Conservation (phyloP, 768 basidiomycete genomes). For the Boletus huronensis region DNA sequence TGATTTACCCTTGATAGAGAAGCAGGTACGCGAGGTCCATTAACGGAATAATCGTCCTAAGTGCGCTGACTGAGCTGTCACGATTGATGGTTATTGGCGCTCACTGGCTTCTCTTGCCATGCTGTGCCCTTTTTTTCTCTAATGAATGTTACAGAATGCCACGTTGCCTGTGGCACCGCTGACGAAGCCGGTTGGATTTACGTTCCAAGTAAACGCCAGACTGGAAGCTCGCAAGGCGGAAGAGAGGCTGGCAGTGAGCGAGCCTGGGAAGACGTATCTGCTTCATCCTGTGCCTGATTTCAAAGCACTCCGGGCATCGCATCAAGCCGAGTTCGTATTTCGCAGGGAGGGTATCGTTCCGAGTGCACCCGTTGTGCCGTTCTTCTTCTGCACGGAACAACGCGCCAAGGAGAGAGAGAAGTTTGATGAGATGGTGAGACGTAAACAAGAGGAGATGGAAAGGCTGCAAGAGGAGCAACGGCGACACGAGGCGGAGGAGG, state of each 20-base stretch:
- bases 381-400: conserved; percentile 49
- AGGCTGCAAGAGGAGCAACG: conserved; percentile 44
- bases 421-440: conserved; percentile 57
- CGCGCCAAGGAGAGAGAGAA: conserved; percentile 59
- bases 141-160: conserved; percentile 18
- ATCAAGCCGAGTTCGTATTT: conserved; percentile 33
- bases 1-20: conserved; percentile 26
- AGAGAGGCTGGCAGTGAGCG: conserved; percentile 26
- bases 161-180: conserved; percentile 30
- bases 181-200: conserved; percentile 51
- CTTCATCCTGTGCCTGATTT: conserved; percentile 47
- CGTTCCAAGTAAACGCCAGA: conserved; percentile 49
- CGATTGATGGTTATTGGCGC: conserved; percentile 7
- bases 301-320: conserved; percentile 50
- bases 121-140: conserved; percentile 18
- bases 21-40: conserved; percentile 30
- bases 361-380: conserved; percentile 32
- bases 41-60: conserved; percentile 20
- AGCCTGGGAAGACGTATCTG: conserved; percentile 21
- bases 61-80: conserved; percentile 24
- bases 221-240: conserved; percentile 45
- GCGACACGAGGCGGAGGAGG: conserved; percentile 47
- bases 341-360: conserved; percentile 46
- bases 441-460: conserved; percentile 54
- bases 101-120: background rate